Evolutionary conservation across 805 yeast genomes (phyloP).

Genomic region (Wickerhamomyces xylosicus): DNA sequence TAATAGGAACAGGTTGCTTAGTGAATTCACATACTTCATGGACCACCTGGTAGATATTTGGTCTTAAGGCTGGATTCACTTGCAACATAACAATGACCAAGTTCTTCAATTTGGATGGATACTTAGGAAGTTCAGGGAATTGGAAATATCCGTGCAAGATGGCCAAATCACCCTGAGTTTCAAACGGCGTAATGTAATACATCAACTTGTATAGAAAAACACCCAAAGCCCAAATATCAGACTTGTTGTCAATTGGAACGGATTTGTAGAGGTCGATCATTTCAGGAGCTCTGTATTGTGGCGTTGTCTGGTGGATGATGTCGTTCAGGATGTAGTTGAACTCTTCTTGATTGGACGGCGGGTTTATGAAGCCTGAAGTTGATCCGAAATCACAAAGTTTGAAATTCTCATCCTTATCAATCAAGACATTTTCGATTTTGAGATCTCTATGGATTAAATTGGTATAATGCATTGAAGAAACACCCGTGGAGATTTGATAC

Average conservation of each 20-base stretch:
- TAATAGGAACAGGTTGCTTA: slow-evolving; percentile 37
- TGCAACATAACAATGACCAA: slow-evolving; percentile 72
- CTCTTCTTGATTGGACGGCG: slow-evolving; percentile 68
- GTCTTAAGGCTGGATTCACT: slow-evolving; percentile 74
- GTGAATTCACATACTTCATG: slow-evolving; percentile 51
- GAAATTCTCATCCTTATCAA: slow-evolving; percentile 57
- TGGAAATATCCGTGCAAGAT: slow-evolving; percentile 75
- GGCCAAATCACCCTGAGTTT: slow-evolving; percentile 71
- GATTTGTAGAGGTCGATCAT: slow-evolving; percentile 86
- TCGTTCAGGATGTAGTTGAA: slow-evolving; percentile 75
- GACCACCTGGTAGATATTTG: slow-evolving; percentile 76
- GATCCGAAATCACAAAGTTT: slow-evolving; percentile 94
- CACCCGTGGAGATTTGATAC: slow-evolving; percentile 71
- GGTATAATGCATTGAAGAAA: slow-evolving; percentile 75
- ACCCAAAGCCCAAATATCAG: slow-evolving; percentile 97
- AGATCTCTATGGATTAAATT: slow-evolving; percentile 80
- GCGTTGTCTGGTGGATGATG: slow-evolving; percentile 84
- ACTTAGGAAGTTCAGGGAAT: slow-evolving; percentile 62
- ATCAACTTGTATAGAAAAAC: slow-evolving; percentile 83
- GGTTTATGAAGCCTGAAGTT: slow-evolving; percentile 55
- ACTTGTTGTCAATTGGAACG: slow-evolving; percentile 78
- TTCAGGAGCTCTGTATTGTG: slow-evolving; percentile 92
- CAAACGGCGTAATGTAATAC: slow-evolving; percentile 93
- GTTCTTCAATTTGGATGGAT: slow-evolving; percentile 61
- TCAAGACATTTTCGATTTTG: slow-evolving; percentile 88